Percentiles rank a stretch among this genome's conserved stretches.
phyloP scores from a whole-genome alignment of 495 filamentous ascomycete genomes.

The Penicillium malachiteum region DNA sequence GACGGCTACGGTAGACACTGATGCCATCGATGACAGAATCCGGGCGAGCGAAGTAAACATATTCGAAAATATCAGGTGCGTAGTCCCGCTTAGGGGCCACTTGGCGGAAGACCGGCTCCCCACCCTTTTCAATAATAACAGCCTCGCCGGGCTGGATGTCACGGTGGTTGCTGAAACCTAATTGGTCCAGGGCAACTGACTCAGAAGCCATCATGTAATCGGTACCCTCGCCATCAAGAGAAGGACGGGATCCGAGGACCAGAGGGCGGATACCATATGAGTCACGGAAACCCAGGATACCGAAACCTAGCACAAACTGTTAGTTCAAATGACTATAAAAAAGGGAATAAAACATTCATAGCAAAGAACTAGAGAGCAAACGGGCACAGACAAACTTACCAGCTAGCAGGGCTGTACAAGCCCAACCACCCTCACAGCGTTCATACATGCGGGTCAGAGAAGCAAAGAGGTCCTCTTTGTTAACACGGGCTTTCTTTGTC shows the following conservation, averaged over 20 bases:
- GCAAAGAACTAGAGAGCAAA: background rate
- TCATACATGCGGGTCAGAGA: constrained; percentile 72
- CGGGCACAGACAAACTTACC: constrained; percentile 42
- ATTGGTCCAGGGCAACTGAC: constrained; percentile 83
- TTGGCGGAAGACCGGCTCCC: constrained; percentile 70
- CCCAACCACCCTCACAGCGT: constrained; percentile 80
- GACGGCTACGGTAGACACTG: constrained; percentile 80
- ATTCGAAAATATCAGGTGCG: constrained; percentile 94
- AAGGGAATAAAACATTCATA: background rate
- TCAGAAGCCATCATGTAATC: constrained; percentile 99
- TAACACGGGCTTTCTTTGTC: constrained; percentile 94
- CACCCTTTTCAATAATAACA: constrained; percentile 87
- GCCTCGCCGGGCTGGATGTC: constrained; percentile 92
- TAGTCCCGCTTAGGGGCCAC: constrained; percentile 71
- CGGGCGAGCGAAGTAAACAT: constrained; percentile 71
- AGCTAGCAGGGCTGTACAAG: constrained; percentile 88
- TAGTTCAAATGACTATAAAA: constrained; percentile 4
- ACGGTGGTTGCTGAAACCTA: constrained; percentile 76
- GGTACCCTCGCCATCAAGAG: constrained; percentile 61
- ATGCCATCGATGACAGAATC: constrained; percentile 94
- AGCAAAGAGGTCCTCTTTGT: constrained; percentile 85
- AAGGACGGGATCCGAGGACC: constrained; percentile 72
- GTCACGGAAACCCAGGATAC: constrained; percentile 87
- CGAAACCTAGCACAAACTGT: constrained; percentile 57
- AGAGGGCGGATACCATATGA: constrained; percentile 88